Evolutionary conservation across 768 basidiomycete species (phyloP).

Genomic region (Lepiota venenata): DNA sequence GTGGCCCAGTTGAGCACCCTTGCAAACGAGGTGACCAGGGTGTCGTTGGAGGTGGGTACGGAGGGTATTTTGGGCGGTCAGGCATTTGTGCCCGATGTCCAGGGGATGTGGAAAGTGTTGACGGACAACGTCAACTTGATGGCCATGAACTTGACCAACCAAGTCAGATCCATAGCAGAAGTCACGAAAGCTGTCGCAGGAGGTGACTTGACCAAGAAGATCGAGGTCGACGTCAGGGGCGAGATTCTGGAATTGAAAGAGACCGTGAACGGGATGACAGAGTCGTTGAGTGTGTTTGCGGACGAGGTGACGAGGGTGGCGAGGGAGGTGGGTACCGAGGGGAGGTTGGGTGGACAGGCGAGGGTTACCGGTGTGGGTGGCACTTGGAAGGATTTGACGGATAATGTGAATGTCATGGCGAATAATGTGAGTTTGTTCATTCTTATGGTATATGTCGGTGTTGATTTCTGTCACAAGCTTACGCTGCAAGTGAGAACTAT

Average conservation of each 20-base stretch:
- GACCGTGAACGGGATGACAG: conserved; percentile 96
- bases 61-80: conserved; percentile 95
- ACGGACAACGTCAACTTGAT: conserved; percentile 86
- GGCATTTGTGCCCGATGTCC: conserved; percentile 86
- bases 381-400: conserved; percentile 96
- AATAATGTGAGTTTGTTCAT: conserved; percentile 59
- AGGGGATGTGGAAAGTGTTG: conserved; percentile 89
- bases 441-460: not conserved
- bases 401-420: conserved; percentile 96
- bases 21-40: conserved; percentile 84
- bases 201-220: conserved; percentile 92
- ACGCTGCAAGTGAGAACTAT: conserved; percentile 94
- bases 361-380: conserved; percentile 92
- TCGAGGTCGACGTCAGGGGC: conserved; percentile 87
- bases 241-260: conserved; percentile 90
- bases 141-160: conserved; percentile 89
- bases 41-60: conserved; percentile 88
- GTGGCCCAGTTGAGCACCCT: conserved; percentile 75
- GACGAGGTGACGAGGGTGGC: conserved; percentile 84
- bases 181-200: conserved; percentile 95
- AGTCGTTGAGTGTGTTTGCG: conserved; percentile 78
- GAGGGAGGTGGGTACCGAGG: conserved; percentile 96
- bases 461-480: conserved; percentile 41
- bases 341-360: conserved; percentile 91
- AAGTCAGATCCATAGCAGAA: conserved; percentile 82